A percentile compares a stretch with the other conserved stretches of the same genome.
phyloP scores from a whole-genome alignment of 495 filamentous ascomycete species.

The Lasiosphaeris hirsuta region DNA sequence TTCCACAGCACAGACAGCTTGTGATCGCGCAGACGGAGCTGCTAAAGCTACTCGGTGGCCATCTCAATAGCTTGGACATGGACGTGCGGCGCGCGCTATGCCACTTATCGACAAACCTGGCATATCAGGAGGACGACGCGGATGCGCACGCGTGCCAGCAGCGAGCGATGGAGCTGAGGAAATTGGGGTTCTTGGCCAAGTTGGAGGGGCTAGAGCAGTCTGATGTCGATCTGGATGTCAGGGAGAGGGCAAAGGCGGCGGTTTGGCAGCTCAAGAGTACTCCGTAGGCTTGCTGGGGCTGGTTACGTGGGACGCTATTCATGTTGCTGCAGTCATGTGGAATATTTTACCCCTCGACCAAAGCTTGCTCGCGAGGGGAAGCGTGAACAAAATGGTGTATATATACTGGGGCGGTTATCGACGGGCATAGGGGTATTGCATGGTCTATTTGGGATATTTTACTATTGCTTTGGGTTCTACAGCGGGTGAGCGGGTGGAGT shows the following conservation, averaged over 20 bases:
- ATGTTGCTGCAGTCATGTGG: too few species aligned
- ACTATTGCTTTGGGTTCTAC: too few species aligned
- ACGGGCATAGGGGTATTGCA: too few species aligned
- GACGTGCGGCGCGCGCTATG: constrained; percentile 71
- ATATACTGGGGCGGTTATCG: too few species aligned
- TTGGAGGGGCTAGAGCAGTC: constrained; percentile 57
- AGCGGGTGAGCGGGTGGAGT: too few species aligned
- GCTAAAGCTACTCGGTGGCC: constrained; percentile 61
- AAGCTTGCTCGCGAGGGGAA: too few species aligned
- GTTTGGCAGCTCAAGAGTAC: constrained; percentile 57
- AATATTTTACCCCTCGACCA: too few species aligned
- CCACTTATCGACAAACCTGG: constrained; percentile 80
- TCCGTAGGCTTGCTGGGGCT: neutral
- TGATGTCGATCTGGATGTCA: constrained; percentile 79
- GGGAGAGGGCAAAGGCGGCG: constrained; percentile 78
- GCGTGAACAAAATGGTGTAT: too few species aligned
- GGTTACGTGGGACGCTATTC: too few species aligned
- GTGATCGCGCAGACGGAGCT: constrained; percentile 55
- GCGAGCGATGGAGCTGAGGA: constrained; percentile 63
- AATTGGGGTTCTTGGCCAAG: constrained; percentile 66
- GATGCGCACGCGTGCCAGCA: constrained; percentile 59
- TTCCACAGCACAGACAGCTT: constrained; percentile 67
- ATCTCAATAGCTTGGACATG: constrained; percentile 67
- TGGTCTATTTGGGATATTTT: too few species aligned
- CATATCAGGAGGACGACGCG: constrained; percentile 68